These are phyloP conservation scores for Leishmania major DNA, from an alignment of 208 protist species.

Conservation along the genomic window DNA sequence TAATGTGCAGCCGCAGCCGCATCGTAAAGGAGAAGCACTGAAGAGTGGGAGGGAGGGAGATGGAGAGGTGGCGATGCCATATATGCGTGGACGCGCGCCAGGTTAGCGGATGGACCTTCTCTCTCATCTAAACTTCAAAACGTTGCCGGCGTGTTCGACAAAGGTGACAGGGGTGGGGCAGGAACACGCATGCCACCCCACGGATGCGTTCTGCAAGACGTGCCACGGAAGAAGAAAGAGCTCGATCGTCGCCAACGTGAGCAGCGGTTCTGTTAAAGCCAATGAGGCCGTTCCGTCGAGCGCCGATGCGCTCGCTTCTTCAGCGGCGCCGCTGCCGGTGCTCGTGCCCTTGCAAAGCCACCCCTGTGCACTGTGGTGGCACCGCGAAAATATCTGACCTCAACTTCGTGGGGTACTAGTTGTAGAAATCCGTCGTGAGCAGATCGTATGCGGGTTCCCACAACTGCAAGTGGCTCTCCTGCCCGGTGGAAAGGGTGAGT, in stretches of 20 bases:
- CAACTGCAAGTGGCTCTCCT: constrained; percentile 20
- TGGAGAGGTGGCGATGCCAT: neutral
- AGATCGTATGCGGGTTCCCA: constrained; percentile 35
- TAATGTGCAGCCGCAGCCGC: neutral
- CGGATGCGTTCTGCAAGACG: constrained; percentile 19
- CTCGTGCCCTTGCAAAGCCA: constrained; percentile 9
- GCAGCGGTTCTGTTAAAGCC: neutral
- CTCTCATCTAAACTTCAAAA: neutral
- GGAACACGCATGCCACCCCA: neutral
- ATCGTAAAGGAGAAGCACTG: neutral
- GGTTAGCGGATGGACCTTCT: neutral
- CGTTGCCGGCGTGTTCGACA: neutral
- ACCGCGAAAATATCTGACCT: constrained; percentile 47
- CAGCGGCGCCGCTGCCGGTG: neutral
- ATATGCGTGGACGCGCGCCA: neutral
- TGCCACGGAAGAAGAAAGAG: constrained; percentile 34
- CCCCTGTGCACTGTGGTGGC: constrained; percentile 43
- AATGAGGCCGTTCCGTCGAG: neutral
- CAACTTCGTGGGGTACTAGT: constrained; percentile 56
- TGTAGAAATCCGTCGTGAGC: constrained; percentile 77
- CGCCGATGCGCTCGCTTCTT: constrained; percentile 4
- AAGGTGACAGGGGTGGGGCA: neutral
- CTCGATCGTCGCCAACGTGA: constrained; percentile 19
- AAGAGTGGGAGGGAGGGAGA: neutral
- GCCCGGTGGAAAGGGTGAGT: constrained; percentile 27